Evolutionary conservation across 331 rosid genomes (phyloP).

Genomic region (Spiraea crenata): DNA sequence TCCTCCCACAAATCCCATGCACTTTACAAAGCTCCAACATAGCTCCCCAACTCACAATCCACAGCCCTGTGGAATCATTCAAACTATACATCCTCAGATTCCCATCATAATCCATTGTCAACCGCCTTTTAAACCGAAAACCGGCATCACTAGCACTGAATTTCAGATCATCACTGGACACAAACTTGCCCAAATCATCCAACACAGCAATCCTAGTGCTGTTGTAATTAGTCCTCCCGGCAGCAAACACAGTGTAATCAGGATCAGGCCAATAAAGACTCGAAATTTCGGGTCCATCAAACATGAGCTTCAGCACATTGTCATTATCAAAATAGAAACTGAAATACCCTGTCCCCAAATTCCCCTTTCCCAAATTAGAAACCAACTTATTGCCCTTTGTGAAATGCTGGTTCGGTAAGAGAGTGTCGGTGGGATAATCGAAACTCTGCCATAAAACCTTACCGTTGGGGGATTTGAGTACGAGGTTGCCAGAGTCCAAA

Average conservation of each 20-base stretch:
- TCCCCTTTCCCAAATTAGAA: constrained; percentile 2
- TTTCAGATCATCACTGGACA: constrained; percentile 29
- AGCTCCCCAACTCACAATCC: constrained; percentile 35
- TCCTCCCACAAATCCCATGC: constrained; percentile 38
- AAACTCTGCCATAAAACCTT: constrained; percentile 29
- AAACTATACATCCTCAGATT: constrained; percentile 34
- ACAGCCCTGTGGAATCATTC: constrained; percentile 12
- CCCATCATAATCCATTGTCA: constrained; percentile 39
- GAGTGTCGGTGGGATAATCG: constrained; percentile 27
- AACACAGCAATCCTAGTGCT: constrained; percentile 34
- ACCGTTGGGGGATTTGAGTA: background rate
- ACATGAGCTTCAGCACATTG: constrained; percentile 27
- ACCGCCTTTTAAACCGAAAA: constrained; percentile 26
- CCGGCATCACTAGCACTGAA: constrained; percentile 34
- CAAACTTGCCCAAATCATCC: constrained; percentile 22
- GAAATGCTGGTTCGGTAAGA: constrained; percentile 22
- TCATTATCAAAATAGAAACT: constrained; percentile 26
- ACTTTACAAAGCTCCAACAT: constrained; percentile 27
- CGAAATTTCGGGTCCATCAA: constrained; percentile 26
- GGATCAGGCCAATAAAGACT: constrained; percentile 39
- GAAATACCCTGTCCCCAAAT: constrained; percentile 13
- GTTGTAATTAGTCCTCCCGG: constrained; percentile 34
- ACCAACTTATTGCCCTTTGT: constrained; percentile 5
- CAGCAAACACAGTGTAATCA: background rate
- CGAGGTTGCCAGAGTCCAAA: constrained; percentile 20